A percentile compares a stretch with the other conserved stretches of the same genome.
Evolutionary conservation across 1,139 yeast species (phyloP).

Genomic region (Geotrichum cucujoidarum): DNA sequence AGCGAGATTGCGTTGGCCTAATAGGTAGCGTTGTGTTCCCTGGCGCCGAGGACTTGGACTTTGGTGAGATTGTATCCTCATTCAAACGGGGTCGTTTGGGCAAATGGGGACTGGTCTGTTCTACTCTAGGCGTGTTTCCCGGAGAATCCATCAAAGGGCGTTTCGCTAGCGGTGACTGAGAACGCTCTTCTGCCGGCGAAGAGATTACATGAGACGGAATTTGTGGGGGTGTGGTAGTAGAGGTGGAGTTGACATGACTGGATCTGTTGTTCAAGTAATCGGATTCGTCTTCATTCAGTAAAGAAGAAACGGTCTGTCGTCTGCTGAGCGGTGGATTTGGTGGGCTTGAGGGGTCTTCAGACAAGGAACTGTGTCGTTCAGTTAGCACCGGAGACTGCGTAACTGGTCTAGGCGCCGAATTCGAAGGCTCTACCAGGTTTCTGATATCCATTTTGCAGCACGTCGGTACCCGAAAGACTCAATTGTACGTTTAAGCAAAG

Average conservation of each 20-base stretch:
- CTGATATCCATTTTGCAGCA: constrained; percentile 10
- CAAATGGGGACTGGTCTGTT: constrained; percentile 1
- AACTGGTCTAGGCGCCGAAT: constrained; percentile 3
- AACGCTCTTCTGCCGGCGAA: constrained; percentile 2
- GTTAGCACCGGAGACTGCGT: background rate
- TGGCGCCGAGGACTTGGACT: background rate
- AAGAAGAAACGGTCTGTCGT: constrained; percentile 31
- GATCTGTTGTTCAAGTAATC: constrained; percentile 2
- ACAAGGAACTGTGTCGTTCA: background rate
- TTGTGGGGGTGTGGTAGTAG: background rate
- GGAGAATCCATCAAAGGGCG: constrained; percentile 5
- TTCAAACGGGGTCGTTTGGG: background rate
- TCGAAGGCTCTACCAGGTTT: constrained; percentile 7
- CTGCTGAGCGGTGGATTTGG: constrained; percentile 22
- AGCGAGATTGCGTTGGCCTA: too few species aligned
- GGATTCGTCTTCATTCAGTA: constrained; percentile 29
- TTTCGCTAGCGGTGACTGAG: constrained; percentile 3
- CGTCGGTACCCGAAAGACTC: too few species aligned
- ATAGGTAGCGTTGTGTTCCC: too few species aligned
- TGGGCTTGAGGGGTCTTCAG: constrained; percentile 4
- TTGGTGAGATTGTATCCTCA: constrained; percentile 4
- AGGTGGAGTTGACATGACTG: background rate
- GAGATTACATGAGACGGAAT: background rate
- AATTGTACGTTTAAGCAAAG: background rate
- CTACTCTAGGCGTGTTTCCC: background rate